A percentile compares a stretch with the other conserved stretches of the same genome.
Evolutionary conservation across 306 rosid species (phyloP).

Genomic region (Prosopis cineraria): DNA sequence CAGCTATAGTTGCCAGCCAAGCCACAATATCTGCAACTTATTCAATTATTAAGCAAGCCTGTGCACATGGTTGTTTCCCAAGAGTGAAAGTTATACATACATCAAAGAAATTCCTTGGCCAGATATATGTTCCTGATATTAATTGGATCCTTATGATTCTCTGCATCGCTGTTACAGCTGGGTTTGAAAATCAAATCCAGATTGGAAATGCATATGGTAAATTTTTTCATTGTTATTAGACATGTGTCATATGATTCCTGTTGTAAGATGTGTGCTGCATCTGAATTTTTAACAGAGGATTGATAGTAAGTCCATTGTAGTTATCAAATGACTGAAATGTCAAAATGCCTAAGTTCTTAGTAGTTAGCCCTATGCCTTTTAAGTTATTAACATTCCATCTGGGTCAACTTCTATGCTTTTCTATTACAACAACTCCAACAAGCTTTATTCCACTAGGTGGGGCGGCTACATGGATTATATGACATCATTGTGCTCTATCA

Average conservation of each 20-base stretch:
- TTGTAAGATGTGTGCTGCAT: slow-evolving; percentile 7
- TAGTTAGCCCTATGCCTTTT: background rate
- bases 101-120: slow-evolving; percentile 75
- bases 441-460: no score
- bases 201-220: slow-evolving; percentile 97
- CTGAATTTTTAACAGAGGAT: background rate
- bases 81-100: slow-evolving; percentile 94
- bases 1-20: slow-evolving; percentile 95
- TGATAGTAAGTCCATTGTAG: background rate
- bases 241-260: slow-evolving; percentile 3
- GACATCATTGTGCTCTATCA: no score
- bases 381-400: background rate
- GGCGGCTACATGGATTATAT: no score
- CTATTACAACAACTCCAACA: no score
- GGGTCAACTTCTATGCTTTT: background rate
- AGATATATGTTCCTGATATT: slow-evolving; percentile 88
- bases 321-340: background rate
- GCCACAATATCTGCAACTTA: slow-evolving; percentile 93
- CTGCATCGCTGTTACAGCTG: slow-evolving; percentile 89
- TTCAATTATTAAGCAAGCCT: slow-evolving; percentile 93
- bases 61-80: slow-evolving; percentile 93
- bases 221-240: slow-evolving; percentile 19
- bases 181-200: slow-evolving; percentile 86
- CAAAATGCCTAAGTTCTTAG: background rate
- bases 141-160: slow-evolving; percentile 97